Conservation (phyloP, 768 basidiomycete genomes). For the Arthromyces matolae region DNA sequence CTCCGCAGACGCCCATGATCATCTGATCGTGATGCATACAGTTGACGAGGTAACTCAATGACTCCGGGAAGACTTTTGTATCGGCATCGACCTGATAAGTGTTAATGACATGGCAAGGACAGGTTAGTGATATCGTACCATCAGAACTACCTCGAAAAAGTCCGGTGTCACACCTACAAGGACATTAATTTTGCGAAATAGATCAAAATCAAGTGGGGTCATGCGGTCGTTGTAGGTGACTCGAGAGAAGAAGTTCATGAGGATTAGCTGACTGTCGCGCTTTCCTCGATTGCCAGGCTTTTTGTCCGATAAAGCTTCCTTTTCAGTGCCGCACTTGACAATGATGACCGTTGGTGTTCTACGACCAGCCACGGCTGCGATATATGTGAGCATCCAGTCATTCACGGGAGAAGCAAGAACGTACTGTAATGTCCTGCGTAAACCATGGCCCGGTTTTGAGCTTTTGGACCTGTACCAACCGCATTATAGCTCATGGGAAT, state of each 20-base stretch:
- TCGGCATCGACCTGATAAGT: conserved; percentile 93
- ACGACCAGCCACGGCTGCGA: conserved; percentile 71
- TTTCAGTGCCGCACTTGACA: conserved; percentile 94
- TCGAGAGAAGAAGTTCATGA: conserved; percentile 99
- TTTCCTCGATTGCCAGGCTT: conserved; percentile 99
- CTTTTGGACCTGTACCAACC: conserved; percentile 86
- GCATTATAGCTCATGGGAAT: conserved; percentile 91
- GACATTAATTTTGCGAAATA: conserved; percentile 93
- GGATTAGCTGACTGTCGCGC: conserved; percentile 95
- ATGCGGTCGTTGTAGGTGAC: conserved; percentile 99
- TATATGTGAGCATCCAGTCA: conserved; percentile 3
- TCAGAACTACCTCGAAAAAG: conserved; percentile 94
- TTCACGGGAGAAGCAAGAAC: conserved; percentile 27
- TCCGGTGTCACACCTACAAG: conserved; percentile 99
- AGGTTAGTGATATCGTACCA: conserved; percentile 54
- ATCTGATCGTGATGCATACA: conserved; percentile 98
- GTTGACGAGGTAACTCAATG: conserved; percentile 88
- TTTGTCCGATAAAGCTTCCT: conserved; percentile 75
- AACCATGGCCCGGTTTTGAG: conserved; percentile 93
- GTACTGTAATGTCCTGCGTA: conserved; percentile 99
- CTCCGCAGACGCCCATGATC: conserved; percentile 99
- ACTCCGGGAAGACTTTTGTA: conserved; percentile 91
- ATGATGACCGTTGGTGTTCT: conserved; percentile 92
- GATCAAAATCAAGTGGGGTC: conserved; percentile 94
- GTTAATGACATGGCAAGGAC: conserved; percentile 6